phyloP scores from a whole-genome alignment of 495 filamentous ascomycete genomes.

The Hapsidospora chrysogenum region DNA sequence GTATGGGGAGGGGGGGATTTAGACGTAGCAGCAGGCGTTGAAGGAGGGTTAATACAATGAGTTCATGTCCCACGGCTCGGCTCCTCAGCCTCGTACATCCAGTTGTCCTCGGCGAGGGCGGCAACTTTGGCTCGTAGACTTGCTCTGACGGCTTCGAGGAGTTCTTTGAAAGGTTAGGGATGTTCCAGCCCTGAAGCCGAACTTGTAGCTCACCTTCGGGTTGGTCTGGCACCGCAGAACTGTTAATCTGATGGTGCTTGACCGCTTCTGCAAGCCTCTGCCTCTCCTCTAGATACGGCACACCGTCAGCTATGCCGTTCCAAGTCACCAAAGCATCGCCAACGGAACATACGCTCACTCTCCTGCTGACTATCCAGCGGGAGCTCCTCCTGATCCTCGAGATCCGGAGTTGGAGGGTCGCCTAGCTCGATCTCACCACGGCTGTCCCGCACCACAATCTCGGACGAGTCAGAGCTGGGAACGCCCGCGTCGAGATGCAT shows the following conservation, averaged over 20 bases:
- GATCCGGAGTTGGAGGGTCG: conserved; percentile 37
- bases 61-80: too few species aligned
- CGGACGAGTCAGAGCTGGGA: conserved; percentile 32
- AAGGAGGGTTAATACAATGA: too few species aligned
- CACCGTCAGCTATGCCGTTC: conserved; percentile 1
- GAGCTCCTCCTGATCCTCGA: conserved; percentile 36
- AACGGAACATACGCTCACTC: conserved; percentile 18
- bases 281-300: conserved; percentile 20
- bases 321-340: background rate
- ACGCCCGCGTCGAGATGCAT: conserved; percentile 16
- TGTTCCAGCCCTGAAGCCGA: conserved; percentile 1
- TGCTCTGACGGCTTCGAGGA: conserved; percentile 53
- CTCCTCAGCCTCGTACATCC: conserved; percentile 75
- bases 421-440: conserved; percentile 61
- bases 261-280: conserved; percentile 34
- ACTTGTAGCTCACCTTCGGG: conserved; percentile 39
- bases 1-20: too few species aligned
- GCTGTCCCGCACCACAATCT: conserved; percentile 62
- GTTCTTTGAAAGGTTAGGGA: conserved; percentile 28
- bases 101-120: conserved; percentile 65
- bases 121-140: conserved; percentile 56
- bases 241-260: conserved; percentile 39
- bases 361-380: conserved; percentile 26
- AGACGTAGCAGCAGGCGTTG: too few species aligned
- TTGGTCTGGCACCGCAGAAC: conserved; percentile 46